Percentiles rank a stretch among this genome's conserved stretches.
Conservation (phyloP, 2,329 filamentous ascomycete species). For the Hypoxylon sp. region DNA sequence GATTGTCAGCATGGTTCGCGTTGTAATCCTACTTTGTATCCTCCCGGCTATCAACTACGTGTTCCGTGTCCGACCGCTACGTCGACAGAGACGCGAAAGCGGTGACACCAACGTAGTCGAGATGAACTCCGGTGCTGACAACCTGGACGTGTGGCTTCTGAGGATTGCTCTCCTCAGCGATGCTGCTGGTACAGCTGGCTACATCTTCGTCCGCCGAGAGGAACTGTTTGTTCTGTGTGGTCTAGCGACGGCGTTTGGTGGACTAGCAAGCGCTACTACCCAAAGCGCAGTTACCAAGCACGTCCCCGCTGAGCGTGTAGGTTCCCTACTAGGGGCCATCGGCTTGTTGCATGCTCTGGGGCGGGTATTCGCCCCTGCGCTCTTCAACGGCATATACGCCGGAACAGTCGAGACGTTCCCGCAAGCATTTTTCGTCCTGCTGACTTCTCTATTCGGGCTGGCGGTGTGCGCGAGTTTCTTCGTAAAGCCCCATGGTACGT, state of each 20-base stretch:
- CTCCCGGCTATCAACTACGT: conserved; percentile 83
- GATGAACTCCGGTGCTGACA: conserved; percentile 77
- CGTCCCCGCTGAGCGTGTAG: conserved; percentile 83
- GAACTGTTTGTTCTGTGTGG: conserved; percentile 78
- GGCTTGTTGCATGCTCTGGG: conserved; percentile 87
- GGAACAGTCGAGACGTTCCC: conserved; percentile 81
- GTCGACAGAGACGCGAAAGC: conserved; percentile 56
- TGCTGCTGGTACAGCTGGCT: conserved; percentile 80
- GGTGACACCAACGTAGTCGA: conserved; percentile 56
- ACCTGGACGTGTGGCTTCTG: conserved; percentile 81
- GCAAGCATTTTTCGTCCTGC: conserved; percentile 84
- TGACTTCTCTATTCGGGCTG: conserved; percentile 74
- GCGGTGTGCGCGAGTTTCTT: conserved; percentile 77
- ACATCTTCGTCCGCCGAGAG: conserved; percentile 72
- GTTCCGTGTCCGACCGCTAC: conserved; percentile 70
- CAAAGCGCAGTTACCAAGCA: conserved; percentile 92
- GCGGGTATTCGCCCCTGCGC: conserved; percentile 80
- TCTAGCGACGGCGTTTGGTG: conserved; percentile 80
- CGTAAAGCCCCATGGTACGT: conserved; percentile 80
- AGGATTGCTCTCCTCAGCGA: conserved; percentile 82
- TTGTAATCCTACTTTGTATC: conserved; percentile 78
- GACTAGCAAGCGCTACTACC: conserved; percentile 85
- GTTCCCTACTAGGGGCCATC: conserved; percentile 88
- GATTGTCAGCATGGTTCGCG: conserved; percentile 80
- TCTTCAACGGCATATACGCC: conserved; percentile 90